Evolutionary conservation across 306 rosid species (phyloP).

Genomic region (Begonia peltatifolia): DNA sequence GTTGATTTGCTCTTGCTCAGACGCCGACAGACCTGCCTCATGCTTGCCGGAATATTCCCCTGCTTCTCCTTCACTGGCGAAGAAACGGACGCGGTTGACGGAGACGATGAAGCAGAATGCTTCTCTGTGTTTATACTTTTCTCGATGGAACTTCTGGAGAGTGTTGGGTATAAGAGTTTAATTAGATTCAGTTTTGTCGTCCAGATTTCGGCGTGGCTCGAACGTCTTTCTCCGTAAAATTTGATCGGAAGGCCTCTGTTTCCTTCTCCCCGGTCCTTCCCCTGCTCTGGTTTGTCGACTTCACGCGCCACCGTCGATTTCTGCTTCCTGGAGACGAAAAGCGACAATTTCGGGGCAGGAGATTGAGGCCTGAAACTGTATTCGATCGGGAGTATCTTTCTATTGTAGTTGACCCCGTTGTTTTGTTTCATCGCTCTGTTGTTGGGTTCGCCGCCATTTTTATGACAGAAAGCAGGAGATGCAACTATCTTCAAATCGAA

Average conservation of each 20-base stretch:
- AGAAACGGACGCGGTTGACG: constrained; percentile 17
- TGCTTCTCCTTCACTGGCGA: constrained; percentile 31
- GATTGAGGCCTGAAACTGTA: constrained; percentile 65
- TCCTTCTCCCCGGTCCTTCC: too few species aligned
- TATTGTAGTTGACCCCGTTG: constrained; percentile 46
- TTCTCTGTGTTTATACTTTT: too few species aligned
- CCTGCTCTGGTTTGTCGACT: too few species aligned
- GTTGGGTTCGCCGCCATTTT: constrained; percentile 9
- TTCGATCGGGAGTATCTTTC: constrained; percentile 68
- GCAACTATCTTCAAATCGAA: constrained; percentile 48
- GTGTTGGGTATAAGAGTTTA: too few species aligned
- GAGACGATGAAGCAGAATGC: too few species aligned
- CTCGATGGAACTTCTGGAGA: too few species aligned
- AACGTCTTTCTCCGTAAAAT: too few species aligned
- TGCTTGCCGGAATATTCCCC: constrained; percentile 35
- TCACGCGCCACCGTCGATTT: too few species aligned
- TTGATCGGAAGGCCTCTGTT: too few species aligned
- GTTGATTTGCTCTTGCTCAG: constrained; percentile 67
- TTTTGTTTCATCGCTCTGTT: too few species aligned
- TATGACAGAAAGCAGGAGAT: constrained; percentile 18
- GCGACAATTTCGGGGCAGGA: constrained; percentile 65
- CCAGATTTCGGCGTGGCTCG: too few species aligned
- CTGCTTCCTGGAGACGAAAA: neutral
- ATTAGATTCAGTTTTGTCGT: too few species aligned
- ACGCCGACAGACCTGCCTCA: constrained; percentile 42